phyloP scores from a whole-genome alignment of 331 rosid genomes.

The Telfairia occidentalis region DNA sequence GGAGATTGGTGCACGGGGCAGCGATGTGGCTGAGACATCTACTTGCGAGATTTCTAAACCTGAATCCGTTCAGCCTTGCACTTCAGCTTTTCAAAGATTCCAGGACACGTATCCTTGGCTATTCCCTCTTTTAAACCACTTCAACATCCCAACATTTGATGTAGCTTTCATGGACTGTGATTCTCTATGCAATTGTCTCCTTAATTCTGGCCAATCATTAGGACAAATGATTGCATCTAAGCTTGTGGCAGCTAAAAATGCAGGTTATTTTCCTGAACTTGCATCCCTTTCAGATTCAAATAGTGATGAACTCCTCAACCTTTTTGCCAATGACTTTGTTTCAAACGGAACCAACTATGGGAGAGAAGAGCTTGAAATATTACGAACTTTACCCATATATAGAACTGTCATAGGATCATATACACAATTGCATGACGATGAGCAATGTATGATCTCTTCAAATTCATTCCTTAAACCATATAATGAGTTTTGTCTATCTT shows the following conservation, averaged over 20 bases:
- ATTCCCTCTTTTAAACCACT: constrained; percentile 69
- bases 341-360: constrained; percentile 38
- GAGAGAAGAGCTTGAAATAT: constrained; percentile 61
- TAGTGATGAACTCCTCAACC: constrained; percentile 67
- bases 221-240: constrained; percentile 84
- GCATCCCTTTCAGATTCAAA: constrained; percentile 47
- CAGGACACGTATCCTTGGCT: constrained; percentile 69
- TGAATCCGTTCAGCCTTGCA: constrained; percentile 35
- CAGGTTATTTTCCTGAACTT: constrained; percentile 75
- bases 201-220: constrained; percentile 49
- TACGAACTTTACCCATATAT: constrained; percentile 76
- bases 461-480: constrained; percentile 66
- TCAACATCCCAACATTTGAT: constrained; percentile 82
- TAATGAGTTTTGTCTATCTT: constrained; percentile 70
- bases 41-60: constrained; percentile 28
- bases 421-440: constrained; percentile 50
- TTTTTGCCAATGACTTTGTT: constrained; percentile 55
- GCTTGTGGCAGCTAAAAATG: constrained; percentile 72
- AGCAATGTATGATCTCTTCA: constrained; percentile 80
- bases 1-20: constrained; percentile 37
- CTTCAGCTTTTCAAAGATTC: constrained; percentile 52
- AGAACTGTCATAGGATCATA: constrained; percentile 84
- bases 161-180: constrained; percentile 63
- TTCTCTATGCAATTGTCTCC: constrained; percentile 48
- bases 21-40: constrained; percentile 21